These are phyloP conservation scores for Tardiomyces depauwii DNA, from an alignment of 1,139 yeast genomes.

Conservation along the genomic window DNA sequence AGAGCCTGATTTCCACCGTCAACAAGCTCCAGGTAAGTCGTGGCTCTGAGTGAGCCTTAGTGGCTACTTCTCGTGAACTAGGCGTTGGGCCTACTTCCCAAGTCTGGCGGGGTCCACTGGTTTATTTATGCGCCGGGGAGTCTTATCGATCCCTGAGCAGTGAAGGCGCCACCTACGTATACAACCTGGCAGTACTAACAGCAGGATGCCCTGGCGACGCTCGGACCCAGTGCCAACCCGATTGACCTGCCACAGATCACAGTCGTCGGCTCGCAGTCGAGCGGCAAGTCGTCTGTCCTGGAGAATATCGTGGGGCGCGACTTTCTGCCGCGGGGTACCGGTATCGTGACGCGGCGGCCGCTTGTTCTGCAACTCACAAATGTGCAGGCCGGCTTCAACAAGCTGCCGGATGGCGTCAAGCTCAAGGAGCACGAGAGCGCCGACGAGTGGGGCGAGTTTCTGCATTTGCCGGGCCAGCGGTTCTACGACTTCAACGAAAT, in stretches of 20 bases:
- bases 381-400: slow-evolving; percentile 41
- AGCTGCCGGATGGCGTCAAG: slow-evolving; percentile 43
- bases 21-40: slow-evolving; percentile 44
- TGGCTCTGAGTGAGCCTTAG: background rate
- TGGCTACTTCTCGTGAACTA: no score
- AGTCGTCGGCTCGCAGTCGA: slow-evolving; percentile 91
- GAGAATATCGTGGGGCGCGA: slow-evolving; percentile 94
- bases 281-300: slow-evolving; percentile 87
- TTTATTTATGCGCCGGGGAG: no score
- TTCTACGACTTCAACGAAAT: slow-evolving; percentile 83
- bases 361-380: slow-evolving; percentile 73
- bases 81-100: background rate
- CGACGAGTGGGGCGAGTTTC: slow-evolving; percentile 97
- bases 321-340: slow-evolving; percentile 91
- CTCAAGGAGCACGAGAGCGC: slow-evolving; percentile 32
- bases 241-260: slow-evolving; percentile 89
- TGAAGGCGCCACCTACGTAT: no score
- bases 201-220: slow-evolving; percentile 88
- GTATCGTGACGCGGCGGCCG: slow-evolving; percentile 92
- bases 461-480: slow-evolving; percentile 81
- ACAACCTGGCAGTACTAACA: slow-evolving; percentile 30
- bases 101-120: background rate
- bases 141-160: no score
- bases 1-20: slow-evolving; percentile 77
- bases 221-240: slow-evolving; percentile 46